Evolutionary conservation across 2,329 filamentous ascomycete genomes (phyloP).

Genomic region (Chaetomium sp.): DNA sequence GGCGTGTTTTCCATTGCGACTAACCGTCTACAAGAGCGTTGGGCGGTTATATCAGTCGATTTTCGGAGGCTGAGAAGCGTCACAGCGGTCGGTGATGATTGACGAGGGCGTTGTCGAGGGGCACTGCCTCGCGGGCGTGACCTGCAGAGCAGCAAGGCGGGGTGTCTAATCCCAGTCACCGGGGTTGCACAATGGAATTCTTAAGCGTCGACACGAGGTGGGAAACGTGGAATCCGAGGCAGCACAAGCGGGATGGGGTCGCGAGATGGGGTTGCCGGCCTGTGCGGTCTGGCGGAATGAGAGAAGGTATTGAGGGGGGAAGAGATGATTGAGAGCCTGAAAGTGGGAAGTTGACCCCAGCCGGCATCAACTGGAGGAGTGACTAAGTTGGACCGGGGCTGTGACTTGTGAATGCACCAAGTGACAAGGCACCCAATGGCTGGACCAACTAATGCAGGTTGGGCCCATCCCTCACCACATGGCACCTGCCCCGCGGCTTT

Average conservation of each 20-base stretch:
- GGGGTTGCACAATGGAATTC: not conserved
- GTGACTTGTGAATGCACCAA: not conserved
- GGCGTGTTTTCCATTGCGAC: conserved; percentile 43
- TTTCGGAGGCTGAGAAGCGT: not conserved
- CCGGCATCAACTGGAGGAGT: conserved; percentile 2
- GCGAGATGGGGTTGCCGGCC: not conserved
- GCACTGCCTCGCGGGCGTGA: conserved; percentile 17
- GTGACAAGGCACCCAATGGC: conserved; percentile 4
- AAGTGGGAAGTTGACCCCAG: not conserved
- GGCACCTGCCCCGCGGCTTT: conserved; percentile 2
- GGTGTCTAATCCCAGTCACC: conserved; percentile 16
- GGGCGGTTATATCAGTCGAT: not conserved
- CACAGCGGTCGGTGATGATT: conserved; percentile 3
- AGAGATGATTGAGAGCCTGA: conserved; percentile 3
- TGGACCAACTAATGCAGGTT: conserved; percentile 2
- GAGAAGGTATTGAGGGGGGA: not conserved
- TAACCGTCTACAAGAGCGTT: not conserved
- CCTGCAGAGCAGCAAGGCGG: conserved; percentile 18
- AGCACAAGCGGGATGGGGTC: not conserved
- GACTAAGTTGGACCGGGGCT: conserved; percentile 5
- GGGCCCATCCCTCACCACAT: conserved; percentile 5
- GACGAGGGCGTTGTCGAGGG: conserved; percentile 3
- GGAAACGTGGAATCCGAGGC: not conserved
- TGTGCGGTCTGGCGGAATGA: not conserved
- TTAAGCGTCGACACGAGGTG: not conserved